phyloP scores from a whole-genome alignment of 2,329 filamentous ascomycete species.

The Rhinocladiella similis region DNA sequence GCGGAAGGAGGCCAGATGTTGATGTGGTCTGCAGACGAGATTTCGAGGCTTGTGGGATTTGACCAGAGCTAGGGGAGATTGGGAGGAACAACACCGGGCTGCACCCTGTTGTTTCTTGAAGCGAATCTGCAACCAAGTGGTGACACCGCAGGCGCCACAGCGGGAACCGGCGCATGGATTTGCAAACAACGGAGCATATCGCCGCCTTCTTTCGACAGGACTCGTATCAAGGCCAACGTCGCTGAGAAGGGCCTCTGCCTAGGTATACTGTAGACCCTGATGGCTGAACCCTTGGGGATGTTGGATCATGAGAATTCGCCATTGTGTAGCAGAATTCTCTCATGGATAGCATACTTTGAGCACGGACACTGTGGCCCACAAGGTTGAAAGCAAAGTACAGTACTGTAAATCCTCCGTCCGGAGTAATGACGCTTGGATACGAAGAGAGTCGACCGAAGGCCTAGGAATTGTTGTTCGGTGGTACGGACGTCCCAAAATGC shows the following conservation, averaged over 20 bases:
- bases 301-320: too few relatives aligned
- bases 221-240: too few relatives aligned
- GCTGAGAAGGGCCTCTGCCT: too few relatives aligned
- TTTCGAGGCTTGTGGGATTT: background rate
- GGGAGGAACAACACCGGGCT: background rate
- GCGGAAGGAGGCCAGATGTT: background rate
- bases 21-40: background rate
- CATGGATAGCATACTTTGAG: background rate
- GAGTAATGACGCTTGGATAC: background rate
- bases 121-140: background rate
- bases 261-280: too few relatives aligned
- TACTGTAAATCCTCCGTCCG: background rate
- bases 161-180: conserved; percentile 1
- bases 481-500: background rate
- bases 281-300: too few relatives aligned
- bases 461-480: background rate
- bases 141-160: conserved; percentile 13
- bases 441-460: background rate
- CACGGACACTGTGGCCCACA: background rate
- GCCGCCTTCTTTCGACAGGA: too few relatives aligned
- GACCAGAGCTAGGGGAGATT: background rate
- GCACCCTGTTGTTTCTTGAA: background rate
- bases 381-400: background rate
- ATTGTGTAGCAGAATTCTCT: too few relatives aligned
- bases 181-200: background rate